Conservation (phyloP, 1,139 yeast species). For the Kodamaea sp. region DNA sequence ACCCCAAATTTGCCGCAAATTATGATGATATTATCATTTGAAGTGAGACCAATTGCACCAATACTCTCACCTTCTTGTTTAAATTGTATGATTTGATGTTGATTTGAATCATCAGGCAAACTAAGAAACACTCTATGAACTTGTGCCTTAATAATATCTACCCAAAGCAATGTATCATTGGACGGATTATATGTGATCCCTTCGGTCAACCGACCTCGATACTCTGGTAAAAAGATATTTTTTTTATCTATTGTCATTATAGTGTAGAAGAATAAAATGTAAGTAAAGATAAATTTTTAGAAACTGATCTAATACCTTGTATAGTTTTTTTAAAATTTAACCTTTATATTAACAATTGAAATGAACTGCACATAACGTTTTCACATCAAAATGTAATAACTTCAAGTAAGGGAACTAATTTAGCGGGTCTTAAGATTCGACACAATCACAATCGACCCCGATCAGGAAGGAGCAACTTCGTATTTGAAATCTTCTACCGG, state of each 20-base stretch:
- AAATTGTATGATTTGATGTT: constrained; percentile 42
- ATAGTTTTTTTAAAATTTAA: background rate
- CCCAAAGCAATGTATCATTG: constrained; percentile 61
- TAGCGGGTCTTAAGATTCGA: no score
- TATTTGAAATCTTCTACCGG: no score
- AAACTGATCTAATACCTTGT: background rate
- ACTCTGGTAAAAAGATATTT: constrained; percentile 37
- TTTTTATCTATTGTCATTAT: constrained; percentile 3
- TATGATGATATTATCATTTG: constrained; percentile 35
- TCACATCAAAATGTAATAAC: no score
- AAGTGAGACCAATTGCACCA: constrained; percentile 64
- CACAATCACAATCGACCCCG: no score
- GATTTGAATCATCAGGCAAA: constrained; percentile 19
- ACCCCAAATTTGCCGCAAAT: constrained; percentile 60
- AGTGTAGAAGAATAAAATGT: background rate
- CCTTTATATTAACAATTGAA: no score
- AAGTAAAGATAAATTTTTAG: no score
- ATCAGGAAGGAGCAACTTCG: no score
- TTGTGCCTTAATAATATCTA: constrained; percentile 60
- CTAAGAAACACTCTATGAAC: constrained; percentile 45
- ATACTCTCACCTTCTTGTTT: constrained; percentile 36
- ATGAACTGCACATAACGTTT: no score
- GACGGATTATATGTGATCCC: constrained; percentile 62
- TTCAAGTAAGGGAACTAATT: no score
- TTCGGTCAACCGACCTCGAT: constrained; percentile 58